phyloP scores from a whole-genome alignment of 345 rosid genomes.

The Cardamine chenopodiifolia region DNA sequence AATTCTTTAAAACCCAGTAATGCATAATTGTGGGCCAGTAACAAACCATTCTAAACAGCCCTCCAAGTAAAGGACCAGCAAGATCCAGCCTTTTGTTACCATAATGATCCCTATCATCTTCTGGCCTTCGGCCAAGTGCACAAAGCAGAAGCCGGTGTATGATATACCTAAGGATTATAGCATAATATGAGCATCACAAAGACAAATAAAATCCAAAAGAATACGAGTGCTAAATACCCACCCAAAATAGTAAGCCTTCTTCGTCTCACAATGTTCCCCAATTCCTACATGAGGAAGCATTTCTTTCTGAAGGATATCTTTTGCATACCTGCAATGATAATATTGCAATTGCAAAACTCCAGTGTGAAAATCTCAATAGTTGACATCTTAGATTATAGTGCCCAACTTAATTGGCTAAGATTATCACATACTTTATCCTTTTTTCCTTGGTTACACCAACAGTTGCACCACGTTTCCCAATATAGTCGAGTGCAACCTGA shows the following conservation, averaged over 20 bases:
- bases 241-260: slow-evolving; percentile 99
- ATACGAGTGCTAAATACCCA: slow-evolving; percentile 42
- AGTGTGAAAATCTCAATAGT: slow-evolving; percentile 32
- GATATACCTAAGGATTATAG: slow-evolving; percentile 60
- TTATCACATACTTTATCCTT: slow-evolving; percentile 82
- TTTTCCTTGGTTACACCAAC: slow-evolving; percentile 94
- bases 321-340: slow-evolving; percentile 74
- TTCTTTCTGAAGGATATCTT: slow-evolving; percentile 96
- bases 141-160: slow-evolving; percentile 92
- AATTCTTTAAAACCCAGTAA: neutral
- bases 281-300: slow-evolving; percentile 99
- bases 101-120: slow-evolving; percentile 98
- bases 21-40: slow-evolving; percentile 3
- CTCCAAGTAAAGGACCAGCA: slow-evolving; percentile 99
- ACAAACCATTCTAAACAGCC: slow-evolving; percentile 92
- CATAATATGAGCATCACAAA: slow-evolving; percentile 21
- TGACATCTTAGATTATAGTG: slow-evolving; percentile 23
- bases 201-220: slow-evolving; percentile 6
- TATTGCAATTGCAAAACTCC: slow-evolving; percentile 39
- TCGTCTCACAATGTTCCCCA: slow-evolving; percentile 91
- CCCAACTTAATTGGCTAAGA: slow-evolving; percentile 34
- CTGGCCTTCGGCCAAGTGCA: slow-evolving; percentile 92
- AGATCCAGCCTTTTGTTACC: slow-evolving; percentile 99
- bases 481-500: slow-evolving; percentile 97
- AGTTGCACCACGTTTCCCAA: slow-evolving; percentile 96